Conservation (phyloP, 2,329 filamentous ascomycete species). For the Rosellinia necatrix region DNA sequence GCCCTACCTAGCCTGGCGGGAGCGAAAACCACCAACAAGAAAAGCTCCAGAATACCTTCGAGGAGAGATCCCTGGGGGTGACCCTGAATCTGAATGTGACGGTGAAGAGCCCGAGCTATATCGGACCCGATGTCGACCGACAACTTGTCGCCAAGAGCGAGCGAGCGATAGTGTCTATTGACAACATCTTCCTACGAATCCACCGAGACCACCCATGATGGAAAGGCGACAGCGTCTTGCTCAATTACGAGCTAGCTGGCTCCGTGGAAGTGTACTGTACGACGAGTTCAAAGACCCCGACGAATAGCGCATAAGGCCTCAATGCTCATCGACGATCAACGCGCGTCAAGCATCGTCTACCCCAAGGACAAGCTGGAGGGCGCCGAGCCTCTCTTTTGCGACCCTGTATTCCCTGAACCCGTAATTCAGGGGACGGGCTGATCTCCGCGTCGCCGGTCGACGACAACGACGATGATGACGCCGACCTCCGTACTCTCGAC, state of each 20-base stretch:
- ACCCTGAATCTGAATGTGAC: too few species aligned
- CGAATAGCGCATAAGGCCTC: neutral
- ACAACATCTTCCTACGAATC: neutral
- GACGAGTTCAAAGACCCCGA: neutral
- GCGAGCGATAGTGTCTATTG: too few species aligned
- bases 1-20: neutral
- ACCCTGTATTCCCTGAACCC: too few species aligned
- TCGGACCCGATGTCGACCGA: too few species aligned
- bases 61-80: neutral
- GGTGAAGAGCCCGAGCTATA: too few species aligned
- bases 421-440: too few species aligned
- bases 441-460: too few species aligned
- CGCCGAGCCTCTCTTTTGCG: neutral
- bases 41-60: neutral
- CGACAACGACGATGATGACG: too few species aligned
- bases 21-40: neutral
- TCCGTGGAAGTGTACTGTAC: neutral
- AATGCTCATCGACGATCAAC: neutral
- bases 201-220: neutral
- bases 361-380: neutral
- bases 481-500: too few species aligned
- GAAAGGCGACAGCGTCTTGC: neutral
- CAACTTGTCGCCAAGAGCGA: too few species aligned
- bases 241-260: neutral
- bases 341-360: neutral